phyloP scores from a whole-genome alignment of 345 rosid genomes.

The Chamaenerion angustifolium region DNA sequence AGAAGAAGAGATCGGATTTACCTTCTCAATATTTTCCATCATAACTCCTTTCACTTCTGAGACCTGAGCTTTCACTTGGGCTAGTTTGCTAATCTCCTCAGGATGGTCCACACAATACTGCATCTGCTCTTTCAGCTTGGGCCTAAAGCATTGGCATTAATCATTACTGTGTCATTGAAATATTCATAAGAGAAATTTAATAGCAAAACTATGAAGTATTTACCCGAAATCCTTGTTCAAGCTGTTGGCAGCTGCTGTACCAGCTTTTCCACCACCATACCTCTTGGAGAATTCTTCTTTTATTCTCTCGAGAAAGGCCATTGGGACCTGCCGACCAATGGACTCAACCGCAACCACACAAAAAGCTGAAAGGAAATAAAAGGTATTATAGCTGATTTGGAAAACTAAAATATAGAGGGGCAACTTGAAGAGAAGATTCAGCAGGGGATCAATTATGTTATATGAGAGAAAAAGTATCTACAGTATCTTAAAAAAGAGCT shows the following conservation, averaged over 20 bases:
- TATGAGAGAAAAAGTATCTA: too few relatives aligned
- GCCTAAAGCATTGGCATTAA: constrained; percentile 11
- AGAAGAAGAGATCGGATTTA: constrained; percentile 4
- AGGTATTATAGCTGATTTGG: neutral
- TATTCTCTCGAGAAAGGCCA: constrained; percentile 48
- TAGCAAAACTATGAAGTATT: too few relatives aligned
- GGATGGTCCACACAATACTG: constrained; percentile 65
- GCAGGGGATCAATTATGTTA: too few relatives aligned
- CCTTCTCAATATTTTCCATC: constrained; percentile 96
- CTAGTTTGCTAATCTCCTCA: constrained; percentile 65
- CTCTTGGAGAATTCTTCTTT: constrained; percentile 39
- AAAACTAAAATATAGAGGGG: neutral
- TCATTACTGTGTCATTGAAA: too few relatives aligned
- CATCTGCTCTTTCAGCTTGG: constrained; percentile 55
- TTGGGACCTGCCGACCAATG: constrained; percentile 41
- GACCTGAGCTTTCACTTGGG: constrained; percentile 84
- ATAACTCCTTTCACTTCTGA: constrained; percentile 84
- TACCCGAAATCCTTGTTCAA: constrained; percentile 48
- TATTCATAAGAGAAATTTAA: too few relatives aligned
- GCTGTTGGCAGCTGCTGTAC: constrained; percentile 33
- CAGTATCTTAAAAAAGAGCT: too few relatives aligned
- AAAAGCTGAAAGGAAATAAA: constrained; percentile 27
- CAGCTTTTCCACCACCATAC: constrained; percentile 44
- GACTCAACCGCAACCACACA: constrained; percentile 61
- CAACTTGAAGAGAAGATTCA: neutral